A percentile compares a stretch with the other conserved stretches of the same genome.
Conservation (phyloP, 257 asterid species). For the Lithospermum erythrorhizon region DNA sequence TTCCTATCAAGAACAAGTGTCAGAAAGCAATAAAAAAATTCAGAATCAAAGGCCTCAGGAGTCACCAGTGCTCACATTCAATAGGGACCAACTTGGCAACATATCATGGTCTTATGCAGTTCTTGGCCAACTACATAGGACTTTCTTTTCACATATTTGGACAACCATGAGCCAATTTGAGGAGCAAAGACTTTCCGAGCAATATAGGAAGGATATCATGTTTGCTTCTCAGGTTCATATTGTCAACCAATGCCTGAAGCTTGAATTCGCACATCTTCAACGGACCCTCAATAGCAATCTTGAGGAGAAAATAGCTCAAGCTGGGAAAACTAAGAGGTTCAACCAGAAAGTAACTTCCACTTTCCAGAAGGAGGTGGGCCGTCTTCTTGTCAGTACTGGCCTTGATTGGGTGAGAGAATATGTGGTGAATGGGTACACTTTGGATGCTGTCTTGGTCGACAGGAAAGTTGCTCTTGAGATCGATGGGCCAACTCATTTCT, state of each 20-base stretch:
- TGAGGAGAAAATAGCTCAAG: constrained; percentile 47
- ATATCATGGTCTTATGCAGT: constrained; percentile 91
- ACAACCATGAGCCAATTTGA: constrained; percentile 42
- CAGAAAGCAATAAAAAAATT: constrained; percentile 7
- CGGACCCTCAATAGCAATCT: constrained; percentile 39
- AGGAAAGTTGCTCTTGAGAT: constrained; percentile 76
- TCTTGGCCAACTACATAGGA: constrained; percentile 50
- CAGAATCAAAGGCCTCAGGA: constrained; percentile 5
- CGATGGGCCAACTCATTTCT: constrained; percentile 94
- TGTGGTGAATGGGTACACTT: constrained; percentile 61
- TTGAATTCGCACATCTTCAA: constrained; percentile 55
- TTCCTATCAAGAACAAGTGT: constrained; percentile 21
- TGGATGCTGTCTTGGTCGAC: constrained; percentile 78
- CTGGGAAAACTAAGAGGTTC: constrained; percentile 70
- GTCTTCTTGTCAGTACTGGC: constrained; percentile 89
- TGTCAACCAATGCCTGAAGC: constrained; percentile 66
- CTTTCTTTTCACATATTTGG: constrained; percentile 59
- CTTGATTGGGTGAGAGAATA: constrained; percentile 79
- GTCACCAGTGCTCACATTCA: constrained; percentile 30
- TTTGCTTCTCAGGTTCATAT: constrained; percentile 82
- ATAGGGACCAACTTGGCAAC: constrained; percentile 66
- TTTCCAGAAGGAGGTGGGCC: constrained; percentile 84
- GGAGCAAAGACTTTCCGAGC: constrained; percentile 54
- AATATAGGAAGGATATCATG: constrained; percentile 57
- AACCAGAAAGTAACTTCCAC: constrained; percentile 79